Percentiles rank a stretch among this genome's conserved stretches.
phyloP scores from a whole-genome alignment of 208 protist genomes.

The Crithidia fasciculata region DNA sequence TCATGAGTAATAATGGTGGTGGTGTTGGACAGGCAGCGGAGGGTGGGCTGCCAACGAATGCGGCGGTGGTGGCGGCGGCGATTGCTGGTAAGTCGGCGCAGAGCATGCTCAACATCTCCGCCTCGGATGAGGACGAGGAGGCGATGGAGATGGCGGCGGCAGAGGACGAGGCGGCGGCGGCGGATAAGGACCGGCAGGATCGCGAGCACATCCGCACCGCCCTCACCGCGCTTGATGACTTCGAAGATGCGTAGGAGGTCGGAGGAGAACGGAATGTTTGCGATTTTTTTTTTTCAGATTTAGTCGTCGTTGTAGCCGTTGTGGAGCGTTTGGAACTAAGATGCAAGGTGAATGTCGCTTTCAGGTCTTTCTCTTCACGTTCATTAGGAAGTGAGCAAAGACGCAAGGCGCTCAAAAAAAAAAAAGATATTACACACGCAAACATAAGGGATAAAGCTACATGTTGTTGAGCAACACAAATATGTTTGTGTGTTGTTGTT shows the following conservation, averaged over 20 bases:
- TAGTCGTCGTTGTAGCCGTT: not conserved
- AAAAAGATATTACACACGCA: too few species aligned
- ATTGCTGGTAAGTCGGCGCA: constrained; percentile 4
- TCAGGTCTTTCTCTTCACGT: too few species aligned
- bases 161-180: constrained; percentile 8
- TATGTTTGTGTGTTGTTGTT: too few species aligned
- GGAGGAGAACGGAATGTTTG: not conserved
- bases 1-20: not conserved
- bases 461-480: too few species aligned
- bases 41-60: not conserved
- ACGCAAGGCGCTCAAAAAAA: too few species aligned
- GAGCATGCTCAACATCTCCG: constrained; percentile 28
- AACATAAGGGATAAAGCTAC: too few species aligned
- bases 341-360: too few species aligned
- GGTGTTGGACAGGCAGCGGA: too few species aligned
- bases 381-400: too few species aligned
- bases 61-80: not conserved
- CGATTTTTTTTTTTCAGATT: constrained; percentile 7
- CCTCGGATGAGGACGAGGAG: constrained; percentile 34
- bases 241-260: constrained; percentile 73
- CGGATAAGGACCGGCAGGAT: constrained; percentile 46
- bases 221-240: constrained; percentile 84
- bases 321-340: not conserved
- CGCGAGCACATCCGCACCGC: constrained; percentile 71
- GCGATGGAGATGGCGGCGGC: constrained; percentile 24